Evolutionary conservation across 352 stramenopile genomes (phyloP).

Genomic region (Bremia lactucae): DNA sequence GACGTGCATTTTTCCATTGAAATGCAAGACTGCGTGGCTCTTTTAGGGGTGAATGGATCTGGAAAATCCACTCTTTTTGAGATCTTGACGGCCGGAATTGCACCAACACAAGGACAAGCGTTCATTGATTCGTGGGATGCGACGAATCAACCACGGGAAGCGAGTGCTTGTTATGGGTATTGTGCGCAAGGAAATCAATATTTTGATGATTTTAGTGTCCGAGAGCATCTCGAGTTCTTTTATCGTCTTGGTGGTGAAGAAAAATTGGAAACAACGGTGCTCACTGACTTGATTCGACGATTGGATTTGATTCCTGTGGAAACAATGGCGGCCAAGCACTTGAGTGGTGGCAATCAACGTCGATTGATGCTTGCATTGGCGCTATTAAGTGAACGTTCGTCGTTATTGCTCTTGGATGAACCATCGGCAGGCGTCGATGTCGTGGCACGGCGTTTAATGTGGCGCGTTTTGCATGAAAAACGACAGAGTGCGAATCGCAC

Average conservation of each 20-base stretch:
- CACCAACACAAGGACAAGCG: slow-evolving; percentile 53
- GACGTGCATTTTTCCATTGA: slow-evolving; percentile 80
- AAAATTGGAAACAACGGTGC: slow-evolving; percentile 16
- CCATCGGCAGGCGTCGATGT: slow-evolving; percentile 75
- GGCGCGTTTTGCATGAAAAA: slow-evolving; percentile 61
- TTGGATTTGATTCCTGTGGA: slow-evolving; percentile 59
- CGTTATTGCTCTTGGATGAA: slow-evolving; percentile 68
- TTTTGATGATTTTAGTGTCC: slow-evolving; percentile 58
- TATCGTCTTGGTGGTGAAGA: slow-evolving; percentile 36
- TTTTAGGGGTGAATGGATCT: slow-evolving; percentile 91
- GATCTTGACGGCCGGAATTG: slow-evolving; percentile 88
- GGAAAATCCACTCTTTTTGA: slow-evolving; percentile 97
- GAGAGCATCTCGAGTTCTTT: slow-evolving; percentile 69
- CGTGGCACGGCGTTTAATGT: slow-evolving; percentile 68
- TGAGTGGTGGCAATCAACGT: slow-evolving; percentile 79
- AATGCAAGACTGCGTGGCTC: slow-evolving; percentile 82
- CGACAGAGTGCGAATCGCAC: slow-evolving; percentile 29
- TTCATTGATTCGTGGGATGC: slow-evolving; percentile 51
- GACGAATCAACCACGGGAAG: slow-evolving; percentile 37
- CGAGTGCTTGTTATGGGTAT: slow-evolving; percentile 59
- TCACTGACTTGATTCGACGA: slow-evolving; percentile 36
- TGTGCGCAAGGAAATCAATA: slow-evolving; percentile 73
- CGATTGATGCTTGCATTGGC: slow-evolving; percentile 68
- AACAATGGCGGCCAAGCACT: slow-evolving; percentile 35
- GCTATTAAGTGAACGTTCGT: slow-evolving; percentile 52